phyloP scores from a whole-genome alignment of 2,329 filamentous ascomycete genomes.

The Amauroascus verrucosus region DNA sequence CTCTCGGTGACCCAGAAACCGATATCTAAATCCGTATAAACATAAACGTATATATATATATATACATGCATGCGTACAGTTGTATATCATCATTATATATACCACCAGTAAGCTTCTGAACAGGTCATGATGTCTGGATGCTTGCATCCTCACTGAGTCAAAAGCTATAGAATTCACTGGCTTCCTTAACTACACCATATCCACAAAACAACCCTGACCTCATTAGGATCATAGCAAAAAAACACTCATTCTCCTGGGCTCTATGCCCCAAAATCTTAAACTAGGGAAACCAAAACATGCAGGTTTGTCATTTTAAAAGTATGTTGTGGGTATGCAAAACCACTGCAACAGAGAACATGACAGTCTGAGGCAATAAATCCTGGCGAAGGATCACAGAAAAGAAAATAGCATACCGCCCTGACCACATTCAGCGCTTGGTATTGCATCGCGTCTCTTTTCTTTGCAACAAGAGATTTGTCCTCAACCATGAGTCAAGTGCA shows the following conservation, averaged over 20 bases:
- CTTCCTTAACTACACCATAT: not conserved
- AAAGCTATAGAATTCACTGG: not conserved
- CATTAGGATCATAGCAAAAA: not conserved
- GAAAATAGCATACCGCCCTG: not conserved
- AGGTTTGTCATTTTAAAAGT: not conserved
- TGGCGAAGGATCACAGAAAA: not conserved
- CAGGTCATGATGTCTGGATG: not conserved
- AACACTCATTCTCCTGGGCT: not conserved
- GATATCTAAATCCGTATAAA: too few species aligned
- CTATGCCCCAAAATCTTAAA: not conserved
- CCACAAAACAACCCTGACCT: not conserved
- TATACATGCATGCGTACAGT: too few species aligned
- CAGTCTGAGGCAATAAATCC: not conserved
- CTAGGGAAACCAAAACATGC: not conserved
- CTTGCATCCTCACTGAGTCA: not conserved
- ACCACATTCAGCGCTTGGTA: slow-evolving; percentile 1
- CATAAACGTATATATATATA: too few species aligned
- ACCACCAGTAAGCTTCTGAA: not conserved
- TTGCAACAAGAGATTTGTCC: not conserved
- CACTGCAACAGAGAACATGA: not conserved
- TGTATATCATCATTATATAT: not conserved
- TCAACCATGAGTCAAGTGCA: too few species aligned
- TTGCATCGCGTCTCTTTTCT: not conserved
- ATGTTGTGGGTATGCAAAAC: not conserved
- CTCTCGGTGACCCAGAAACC: too few species aligned